A percentile compares a stretch with the other conserved stretches of the same genome.
These are phyloP conservation scores for Aurantiochytrium sp. DNA, from an alignment of 108 stramenopile species.

Conservation along the genomic window DNA sequence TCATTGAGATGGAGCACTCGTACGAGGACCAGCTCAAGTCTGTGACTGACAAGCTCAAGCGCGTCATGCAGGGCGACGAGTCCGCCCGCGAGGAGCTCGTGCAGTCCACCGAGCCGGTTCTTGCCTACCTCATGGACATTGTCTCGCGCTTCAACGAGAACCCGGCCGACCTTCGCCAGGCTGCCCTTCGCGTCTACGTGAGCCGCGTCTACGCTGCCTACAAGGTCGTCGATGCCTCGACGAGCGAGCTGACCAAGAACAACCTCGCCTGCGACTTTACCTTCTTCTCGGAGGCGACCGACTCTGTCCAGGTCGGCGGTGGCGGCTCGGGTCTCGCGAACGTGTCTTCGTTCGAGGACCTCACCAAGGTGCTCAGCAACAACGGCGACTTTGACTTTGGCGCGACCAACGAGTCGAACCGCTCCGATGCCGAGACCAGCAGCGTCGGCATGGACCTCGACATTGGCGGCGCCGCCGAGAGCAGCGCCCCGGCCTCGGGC, in stretches of 20 bases:
- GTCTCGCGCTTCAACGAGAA: not conserved
- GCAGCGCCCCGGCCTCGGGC: not conserved
- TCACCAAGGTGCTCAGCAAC: not conserved
- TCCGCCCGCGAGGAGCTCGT: not conserved
- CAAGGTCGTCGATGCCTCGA: slow-evolving; percentile 4
- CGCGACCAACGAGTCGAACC: not conserved
- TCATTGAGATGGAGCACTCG: slow-evolving; percentile 83
- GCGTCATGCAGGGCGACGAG: not conserved
- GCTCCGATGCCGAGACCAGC: not conserved
- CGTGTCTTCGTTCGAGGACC: slow-evolving; percentile 5
- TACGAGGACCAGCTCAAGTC: slow-evolving; percentile 60
- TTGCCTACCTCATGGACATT: slow-evolving; percentile 13
- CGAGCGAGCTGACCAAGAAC: not conserved
- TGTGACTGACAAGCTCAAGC: slow-evolving; percentile 28
- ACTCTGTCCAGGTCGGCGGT: not conserved
- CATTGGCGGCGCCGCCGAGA: not conserved
- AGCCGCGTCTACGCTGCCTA: slow-evolving; percentile 7
- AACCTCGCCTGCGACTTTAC: slow-evolving; percentile 3
- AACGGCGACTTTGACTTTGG: not conserved
- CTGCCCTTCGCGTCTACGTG: not conserved
- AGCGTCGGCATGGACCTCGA: slow-evolving; percentile 16
- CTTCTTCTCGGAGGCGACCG: slow-evolving; percentile 6
- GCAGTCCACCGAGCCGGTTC: not conserved
- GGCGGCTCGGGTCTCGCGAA: not conserved
- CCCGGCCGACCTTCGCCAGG: not conserved